Base-by-base conservation (phyloP, 2,329 filamentous ascomycete species). In the Cladosporium sp. region DNA sequence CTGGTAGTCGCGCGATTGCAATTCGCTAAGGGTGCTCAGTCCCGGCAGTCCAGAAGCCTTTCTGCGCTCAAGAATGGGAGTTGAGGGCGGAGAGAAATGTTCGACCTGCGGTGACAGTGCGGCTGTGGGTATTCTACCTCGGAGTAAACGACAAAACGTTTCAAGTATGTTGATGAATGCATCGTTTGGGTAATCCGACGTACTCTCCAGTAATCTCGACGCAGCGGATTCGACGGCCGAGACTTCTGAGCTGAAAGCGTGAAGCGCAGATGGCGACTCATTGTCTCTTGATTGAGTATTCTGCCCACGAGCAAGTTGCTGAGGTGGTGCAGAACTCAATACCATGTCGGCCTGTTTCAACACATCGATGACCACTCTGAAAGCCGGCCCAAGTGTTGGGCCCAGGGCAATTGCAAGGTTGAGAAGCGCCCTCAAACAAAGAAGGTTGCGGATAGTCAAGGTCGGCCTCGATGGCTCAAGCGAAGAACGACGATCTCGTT, bases 321-420 rank as follows among this genome's bases (percentile, higher is more conserved):
- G 58, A 34, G 62, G 61, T 19, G 59, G 53, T n/a, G 68, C 69
- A 15, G 69, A 62, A 9, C 81, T 78, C 20, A 96, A 78, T 3
- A 97, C 84, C 55, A 95, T 83, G 61, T 97, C 93, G 2, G 92
- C 91, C 67, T 96, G 89, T 62, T 96, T 90, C 7, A 99, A 73
- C 0, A 91, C 95, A 62, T 95, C 91, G 1, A 99, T 78, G 13
- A 99, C 77, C 52, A 99, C 97, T 1, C 84, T 84, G 88, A 95
- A 99, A 1, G 92, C 88, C 12, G 80, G 77, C 30, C 87, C 84
- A 1, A 99, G 76, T 0, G 89, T 96, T 3, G 93, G 90, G 0
- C 93, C 93, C 1, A 99, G 73, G 2, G 93, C 93, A 61, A 97
- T 99, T 2, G 93, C 93, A 3, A 99, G 73, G 60, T 99, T 99